Base-by-base conservation (phyloP, 148 eudicot genomes). In the Vaccinium darrowii region DNA sequence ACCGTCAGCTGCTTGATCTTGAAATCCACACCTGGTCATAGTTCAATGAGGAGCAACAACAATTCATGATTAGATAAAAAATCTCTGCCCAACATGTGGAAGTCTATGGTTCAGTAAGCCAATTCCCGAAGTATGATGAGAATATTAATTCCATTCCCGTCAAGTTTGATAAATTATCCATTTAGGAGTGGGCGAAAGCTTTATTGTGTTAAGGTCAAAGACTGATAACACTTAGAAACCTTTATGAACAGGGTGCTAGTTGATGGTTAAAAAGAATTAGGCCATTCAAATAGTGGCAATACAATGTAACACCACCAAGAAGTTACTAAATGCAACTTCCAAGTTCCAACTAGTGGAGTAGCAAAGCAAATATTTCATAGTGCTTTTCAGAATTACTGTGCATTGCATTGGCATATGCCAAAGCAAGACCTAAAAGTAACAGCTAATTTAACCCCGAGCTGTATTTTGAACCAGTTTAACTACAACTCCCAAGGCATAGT, bases 21-120 rank as follows among this genome's bases (percentile, higher is more conserved):
- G 83, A 95, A 95, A 90, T 95, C 98, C 76, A 95, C 98, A 82
- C 98, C 98, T 95, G 87, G 75, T 83, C 23, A 88, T 69, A 58
- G 57, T 80, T 60, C 1, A 56, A 21, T 7, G 82, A 33, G 16
- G 8, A 25, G 78, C 50, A 60, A 57, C 49, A 79, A 47, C 50
- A 82, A 71, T 30, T 50, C 0, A 9, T 71, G 49, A 80, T 56
- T 57, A 58, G 69, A 80, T 27, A 47, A 23, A 78, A 30, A 76
- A 58, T 80, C 52, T 80, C 72, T 0, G 3, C 18, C 56, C 36
- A 52, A 4, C 33, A 49, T 18, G 23, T 47, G 54, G 36, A 69
- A 23, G 18, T 62, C 67, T 62, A 62, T 62, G 72, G 30, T 10
- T 67, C 72, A 25, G 33, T 67, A 67, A 27, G 39, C 39, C 74